A percentile compares a stretch with the other conserved stretches of the same genome.
Conservation (phyloP, 495 filamentous ascomycete genomes). For the Viridothelium virens region DNA sequence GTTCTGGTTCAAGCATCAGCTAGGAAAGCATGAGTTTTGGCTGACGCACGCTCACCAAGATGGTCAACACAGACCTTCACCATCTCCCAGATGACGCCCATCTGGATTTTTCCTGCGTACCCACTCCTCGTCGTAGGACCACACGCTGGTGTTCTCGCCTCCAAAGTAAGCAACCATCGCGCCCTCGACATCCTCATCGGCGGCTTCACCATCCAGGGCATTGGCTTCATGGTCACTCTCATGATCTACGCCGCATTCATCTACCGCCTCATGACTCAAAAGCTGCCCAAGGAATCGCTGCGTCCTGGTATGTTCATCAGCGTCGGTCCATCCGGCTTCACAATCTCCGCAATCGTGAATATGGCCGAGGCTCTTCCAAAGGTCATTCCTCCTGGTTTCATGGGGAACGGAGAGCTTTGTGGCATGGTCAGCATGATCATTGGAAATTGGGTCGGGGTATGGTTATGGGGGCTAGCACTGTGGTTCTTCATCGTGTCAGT, state of each 20-base stretch:
- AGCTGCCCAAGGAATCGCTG: constrained; percentile 66
- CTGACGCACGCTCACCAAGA: constrained; percentile 27
- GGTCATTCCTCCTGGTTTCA: constrained; percentile 48
- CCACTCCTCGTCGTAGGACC: constrained; percentile 75
- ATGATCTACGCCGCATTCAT: constrained; percentile 84
- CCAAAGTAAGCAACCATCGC: constrained; percentile 33
- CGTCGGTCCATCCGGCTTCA: constrained; percentile 74
- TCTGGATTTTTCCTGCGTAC: constrained; percentile 90
- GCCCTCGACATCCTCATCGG: constrained; percentile 61
- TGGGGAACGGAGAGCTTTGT: constrained; percentile 51
- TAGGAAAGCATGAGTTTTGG: neutral
- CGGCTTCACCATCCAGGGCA: constrained; percentile 67
- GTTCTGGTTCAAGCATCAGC: neutral
- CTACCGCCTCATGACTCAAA: constrained; percentile 86
- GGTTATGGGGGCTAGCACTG: constrained; percentile 76
- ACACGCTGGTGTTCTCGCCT: constrained; percentile 59
- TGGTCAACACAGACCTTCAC: constrained; percentile 71
- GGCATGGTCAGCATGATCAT: constrained; percentile 49
- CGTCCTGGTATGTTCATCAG: constrained; percentile 81
- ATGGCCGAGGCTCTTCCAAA: constrained; percentile 45
- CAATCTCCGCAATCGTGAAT: constrained; percentile 57
- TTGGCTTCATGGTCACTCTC: constrained; percentile 74
- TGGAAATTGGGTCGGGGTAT: constrained; percentile 56
- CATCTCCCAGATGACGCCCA: constrained; percentile 78
- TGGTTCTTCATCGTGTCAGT: constrained; percentile 82